Evolutionary conservation across 1,284 basidiomycete genomes (phyloP), one percentile per base, ranked within the genome.

Genomic region (Tremellales sp.): DNA sequence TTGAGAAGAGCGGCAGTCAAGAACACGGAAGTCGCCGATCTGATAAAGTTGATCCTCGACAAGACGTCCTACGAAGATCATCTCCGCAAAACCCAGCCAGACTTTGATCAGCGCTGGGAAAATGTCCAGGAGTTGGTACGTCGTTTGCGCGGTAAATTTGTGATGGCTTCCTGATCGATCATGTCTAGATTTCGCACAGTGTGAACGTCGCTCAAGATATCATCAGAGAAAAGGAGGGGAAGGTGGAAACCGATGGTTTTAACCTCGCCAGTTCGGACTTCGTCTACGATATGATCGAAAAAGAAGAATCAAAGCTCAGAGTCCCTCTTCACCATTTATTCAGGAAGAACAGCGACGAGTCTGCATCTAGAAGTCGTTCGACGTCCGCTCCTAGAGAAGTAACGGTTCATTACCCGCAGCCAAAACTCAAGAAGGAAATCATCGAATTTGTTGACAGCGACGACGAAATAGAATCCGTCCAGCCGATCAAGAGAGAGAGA

Each of bases 51-150:
- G 12, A 68, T 87, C 1, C 61, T 87, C 3, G 77, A 81, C 3
- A 71, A 81, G 47, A 79, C 84, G 31, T 70, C 78, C 1, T 93
- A 89, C 63, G 77, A 84, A 60, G 79, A 78, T 4, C 78, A 90
- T 59, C 75, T 94, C 28, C 79, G 79, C 60, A 83, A 81, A 0
- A 80, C 87, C 50, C 13, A 21, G 14, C 76, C 75, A 4, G 88
- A 93, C 54, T 83, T 79, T 74, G 83, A 86, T 33, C 79, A 79
- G 32, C 77, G 87, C 28, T 86, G 84, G 86, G 86, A 90, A 66
- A 93, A 94, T 66, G 82, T 93, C 0, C 79, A 87, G 60, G 89
- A 93, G 71, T 74, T 94, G 54, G 82, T 87, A 51, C 84, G 68
- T 53, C 5, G 2, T 0, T 36, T 8, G 18, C 9, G 34, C 9